Conservation (phyloP, 345 rosid species). For the Lenwebbia sp. region DNA sequence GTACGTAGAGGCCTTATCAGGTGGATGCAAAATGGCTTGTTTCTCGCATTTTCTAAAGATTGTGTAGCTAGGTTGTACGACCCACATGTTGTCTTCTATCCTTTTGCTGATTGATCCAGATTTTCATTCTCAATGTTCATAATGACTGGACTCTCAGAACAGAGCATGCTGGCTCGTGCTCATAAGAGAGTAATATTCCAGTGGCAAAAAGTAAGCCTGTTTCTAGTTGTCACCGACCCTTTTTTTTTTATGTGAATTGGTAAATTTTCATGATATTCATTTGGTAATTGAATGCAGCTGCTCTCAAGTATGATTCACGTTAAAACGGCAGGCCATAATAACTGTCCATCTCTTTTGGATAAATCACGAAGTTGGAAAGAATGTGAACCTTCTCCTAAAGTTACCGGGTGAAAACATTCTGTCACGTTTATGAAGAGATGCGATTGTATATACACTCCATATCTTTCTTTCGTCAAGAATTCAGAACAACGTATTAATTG, state of each 20-base stretch:
- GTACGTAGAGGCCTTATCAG: too few relatives aligned
- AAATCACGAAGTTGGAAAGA: not conserved
- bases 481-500: not conserved
- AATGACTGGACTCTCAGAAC: not conserved
- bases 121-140: not conserved
- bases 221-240: not conserved
- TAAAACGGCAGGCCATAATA: not conserved
- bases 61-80: not conserved
- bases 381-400: not conserved
- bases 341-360: accelerated
- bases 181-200: not conserved
- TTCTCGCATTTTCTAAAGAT: not conserved
- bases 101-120: not conserved
- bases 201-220: not conserved
- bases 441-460: not conserved
- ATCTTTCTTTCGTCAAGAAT: not conserved
- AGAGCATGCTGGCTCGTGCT: not conserved
- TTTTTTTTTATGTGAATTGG: not conserved
- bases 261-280: not conserved
- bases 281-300: not conserved
- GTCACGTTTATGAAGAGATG: not conserved
- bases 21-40: too few relatives aligned
- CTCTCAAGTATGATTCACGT: not conserved
- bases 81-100: not conserved
- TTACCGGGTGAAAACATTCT: not conserved